Conservation (phyloP, 352 stramenopile genomes). For the Lagenidium sp. region DNA sequence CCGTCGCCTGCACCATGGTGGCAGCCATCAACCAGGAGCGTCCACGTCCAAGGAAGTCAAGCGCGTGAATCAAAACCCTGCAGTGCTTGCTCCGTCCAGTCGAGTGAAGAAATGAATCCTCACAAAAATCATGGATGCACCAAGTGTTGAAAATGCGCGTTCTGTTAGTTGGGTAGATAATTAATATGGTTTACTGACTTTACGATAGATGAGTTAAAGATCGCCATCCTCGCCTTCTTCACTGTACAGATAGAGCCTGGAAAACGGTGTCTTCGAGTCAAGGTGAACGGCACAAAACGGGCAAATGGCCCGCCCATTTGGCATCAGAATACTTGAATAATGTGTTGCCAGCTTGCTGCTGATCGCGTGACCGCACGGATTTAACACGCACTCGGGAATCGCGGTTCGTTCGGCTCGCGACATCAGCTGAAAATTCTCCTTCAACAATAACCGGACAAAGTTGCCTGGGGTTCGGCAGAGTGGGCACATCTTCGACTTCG, state of each 20-base stretch:
- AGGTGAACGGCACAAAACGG: constrained; percentile 72
- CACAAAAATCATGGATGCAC: too few species aligned
- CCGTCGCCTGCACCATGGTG: constrained; percentile 45
- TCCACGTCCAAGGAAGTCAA: background rate
- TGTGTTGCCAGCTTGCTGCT: constrained; percentile 50
- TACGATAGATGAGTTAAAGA: too few species aligned
- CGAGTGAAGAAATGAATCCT: too few species aligned
- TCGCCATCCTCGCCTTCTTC: constrained; percentile 26
- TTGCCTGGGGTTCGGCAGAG: constrained; percentile 54
- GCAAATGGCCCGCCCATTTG: constrained; percentile 68
- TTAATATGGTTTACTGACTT: too few species aligned
- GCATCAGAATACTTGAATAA: constrained; percentile 56
- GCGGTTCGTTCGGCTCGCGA: constrained; percentile 39
- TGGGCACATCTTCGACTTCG: constrained; percentile 42
- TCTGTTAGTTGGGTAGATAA: too few species aligned
- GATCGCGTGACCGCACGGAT: constrained; percentile 76
- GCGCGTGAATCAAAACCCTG: too few species aligned
- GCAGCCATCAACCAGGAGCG: constrained; percentile 5
- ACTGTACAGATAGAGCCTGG: constrained; percentile 68
- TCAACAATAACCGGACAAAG: constrained; percentile 59
- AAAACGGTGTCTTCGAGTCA: constrained; percentile 50
- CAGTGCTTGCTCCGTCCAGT: too few species aligned
- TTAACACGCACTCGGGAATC: constrained; percentile 73
- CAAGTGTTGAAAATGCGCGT: too few species aligned
- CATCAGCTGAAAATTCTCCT: constrained; percentile 68